Evolutionary conservation across 2,329 filamentous ascomycete species (phyloP), one percentile per base, ranked within the genome.

Genomic region (Colletotrichum lupini): DNA sequence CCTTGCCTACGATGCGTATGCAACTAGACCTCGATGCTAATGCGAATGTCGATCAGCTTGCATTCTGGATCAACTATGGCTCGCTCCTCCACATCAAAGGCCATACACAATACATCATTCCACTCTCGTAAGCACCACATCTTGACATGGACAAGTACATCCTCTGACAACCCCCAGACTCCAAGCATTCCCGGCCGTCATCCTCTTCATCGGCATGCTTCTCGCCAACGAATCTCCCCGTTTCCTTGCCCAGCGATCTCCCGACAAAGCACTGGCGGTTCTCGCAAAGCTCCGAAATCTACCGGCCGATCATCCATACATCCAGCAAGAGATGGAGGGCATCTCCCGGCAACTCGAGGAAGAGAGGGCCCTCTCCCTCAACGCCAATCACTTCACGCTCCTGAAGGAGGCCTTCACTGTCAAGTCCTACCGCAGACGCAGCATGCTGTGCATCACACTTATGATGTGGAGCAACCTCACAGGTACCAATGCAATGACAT

Each of bases 281-380:
- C 79, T 87, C 0, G 75, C 78, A 28, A 86, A 84, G 49, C 79
- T 85, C 37, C 80, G 84, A 2, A 80, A 81, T 28, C 79, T 86
- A 4, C 78, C 82, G 0, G 60, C 73, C 1, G 78, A 82, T 1
- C 82, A 86, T 63, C 42, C 19, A 22, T 22, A 49, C 42, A 49
- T 49, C 19, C 42, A 22, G 5, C 19, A 49, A n/a, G 42, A 49
- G 8, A 49, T 42, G 37, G 37, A 42, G 14, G 37, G 37, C 16
- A 49, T 49, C 42, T 49, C 42, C 8, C 42, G 42, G 1, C 19
- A 22, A 19, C 19, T 91, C 24, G 83, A 87, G 16, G 87, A 89
- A 0, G 89, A 92, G 77, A 87, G 87, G 74, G 74, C 69, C 0
- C 67, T 79, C 1, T 77, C 78, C 67, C 67, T 77, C 9, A 76